These are phyloP conservation scores for Ailanthus altissimus DNA, from an alignment of 345 rosid genomes.

Conservation along the genomic window DNA sequence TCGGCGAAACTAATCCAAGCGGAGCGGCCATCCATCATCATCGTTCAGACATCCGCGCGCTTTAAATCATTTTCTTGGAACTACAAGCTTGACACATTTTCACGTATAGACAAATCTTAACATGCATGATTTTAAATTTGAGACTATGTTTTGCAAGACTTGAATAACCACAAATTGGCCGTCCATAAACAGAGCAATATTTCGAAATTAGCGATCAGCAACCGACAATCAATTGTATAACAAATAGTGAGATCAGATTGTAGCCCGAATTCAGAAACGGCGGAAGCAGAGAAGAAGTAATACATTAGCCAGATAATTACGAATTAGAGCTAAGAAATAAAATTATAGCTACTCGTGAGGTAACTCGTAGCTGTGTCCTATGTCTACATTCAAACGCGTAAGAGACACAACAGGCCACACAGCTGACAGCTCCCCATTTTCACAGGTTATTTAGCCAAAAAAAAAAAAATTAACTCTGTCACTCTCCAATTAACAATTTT, in stretches of 20 bases:
- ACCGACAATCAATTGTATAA: too few relatives aligned
- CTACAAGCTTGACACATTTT: not conserved
- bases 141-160: too few relatives aligned
- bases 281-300: not conserved
- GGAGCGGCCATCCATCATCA: not conserved
- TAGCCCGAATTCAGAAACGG: not conserved
- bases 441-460: not conserved
- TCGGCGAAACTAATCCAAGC: not conserved
- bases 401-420: too few relatives aligned
- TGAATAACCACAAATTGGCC: too few relatives aligned
- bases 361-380: not conserved
- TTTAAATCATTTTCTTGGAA: not conserved
- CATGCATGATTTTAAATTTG: not conserved
- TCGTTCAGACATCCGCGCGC: not conserved
- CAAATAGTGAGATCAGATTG: not conserved
- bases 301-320: not conserved
- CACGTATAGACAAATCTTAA: not conserved
- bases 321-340: not conserved
- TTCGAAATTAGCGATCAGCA: too few relatives aligned
- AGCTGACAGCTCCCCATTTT: not conserved
- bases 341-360: not conserved
- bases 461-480: not conserved
- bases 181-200: too few relatives aligned
- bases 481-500: conserved; percentile 5
- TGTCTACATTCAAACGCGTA: not conserved